phyloP scores from a whole-genome alignment of 257 asterid species.

The Plantago elongata region DNA sequence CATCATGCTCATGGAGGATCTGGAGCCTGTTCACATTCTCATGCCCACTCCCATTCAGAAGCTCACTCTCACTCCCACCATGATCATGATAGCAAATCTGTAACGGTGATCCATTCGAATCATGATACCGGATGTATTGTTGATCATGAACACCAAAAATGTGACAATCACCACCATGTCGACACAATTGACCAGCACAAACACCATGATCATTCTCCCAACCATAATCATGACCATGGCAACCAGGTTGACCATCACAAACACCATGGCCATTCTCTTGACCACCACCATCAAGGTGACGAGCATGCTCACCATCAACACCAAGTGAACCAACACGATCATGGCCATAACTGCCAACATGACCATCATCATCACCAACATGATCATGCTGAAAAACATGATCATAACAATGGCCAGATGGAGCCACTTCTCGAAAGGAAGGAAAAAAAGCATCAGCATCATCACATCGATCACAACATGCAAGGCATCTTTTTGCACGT shows the following conservation, averaged over 20 bases:
- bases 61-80: slow-evolving; percentile 24
- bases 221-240: slow-evolving; percentile 18
- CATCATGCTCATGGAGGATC: slow-evolving; percentile 98
- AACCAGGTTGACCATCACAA: slow-evolving; percentile 13
- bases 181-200: slow-evolving; percentile 21
- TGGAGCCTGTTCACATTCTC: slow-evolving; percentile 63
- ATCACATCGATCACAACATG: slow-evolving; percentile 96
- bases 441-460: slow-evolving; percentile 49
- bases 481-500: slow-evolving; percentile 97
- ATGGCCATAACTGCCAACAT: slow-evolving; percentile 13
- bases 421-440: slow-evolving; percentile 24
- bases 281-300: slow-evolving; percentile 23
- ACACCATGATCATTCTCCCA: slow-evolving; percentile 23
- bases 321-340: slow-evolving; percentile 19
- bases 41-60: slow-evolving; percentile 31
- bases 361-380: slow-evolving; percentile 15
- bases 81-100: slow-evolving; percentile 21
- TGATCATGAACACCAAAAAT: slow-evolving; percentile 25
- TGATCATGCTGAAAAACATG: slow-evolving; percentile 13
- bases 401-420: slow-evolving; percentile 24
- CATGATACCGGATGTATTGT: slow-evolving; percentile 9
- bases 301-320: slow-evolving; percentile 18
- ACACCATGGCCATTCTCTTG: slow-evolving; percentile 18
- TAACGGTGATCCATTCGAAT: slow-evolving; percentile 26
- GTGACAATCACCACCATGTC: slow-evolving; percentile 1